Conservation (phyloP, 2,329 filamentous ascomycete species). For the Alternaria dauci region DNA sequence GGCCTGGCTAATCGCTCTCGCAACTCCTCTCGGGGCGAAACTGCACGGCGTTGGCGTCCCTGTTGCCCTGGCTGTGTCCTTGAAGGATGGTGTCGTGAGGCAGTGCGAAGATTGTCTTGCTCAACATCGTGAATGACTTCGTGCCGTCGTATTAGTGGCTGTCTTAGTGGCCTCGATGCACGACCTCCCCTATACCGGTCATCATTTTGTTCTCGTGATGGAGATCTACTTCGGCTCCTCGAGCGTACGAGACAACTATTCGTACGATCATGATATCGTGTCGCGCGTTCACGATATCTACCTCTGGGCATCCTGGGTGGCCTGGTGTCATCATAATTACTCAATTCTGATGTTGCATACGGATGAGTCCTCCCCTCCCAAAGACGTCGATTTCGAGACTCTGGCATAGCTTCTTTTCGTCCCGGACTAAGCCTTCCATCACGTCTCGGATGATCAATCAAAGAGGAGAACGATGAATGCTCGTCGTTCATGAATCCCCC, state of each 20-base stretch:
- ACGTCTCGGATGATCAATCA: background rate
- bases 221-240: background rate
- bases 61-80: background rate
- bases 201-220: background rate
- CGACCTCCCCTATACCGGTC: background rate
- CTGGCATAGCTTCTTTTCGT: background rate
- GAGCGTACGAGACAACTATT: background rate
- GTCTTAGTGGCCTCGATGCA: background rate
- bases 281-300: background rate
- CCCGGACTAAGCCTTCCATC: background rate
- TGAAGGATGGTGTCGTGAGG: background rate
- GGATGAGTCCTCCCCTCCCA: too few species aligned
- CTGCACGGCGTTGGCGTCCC: background rate
- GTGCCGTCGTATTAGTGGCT: background rate
- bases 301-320: background rate
- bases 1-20: background rate
- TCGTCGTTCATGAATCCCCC: background rate
- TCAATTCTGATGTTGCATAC: too few species aligned
- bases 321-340: too few species aligned
- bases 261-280: background rate
- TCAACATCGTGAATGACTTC: background rate
- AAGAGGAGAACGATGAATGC: background rate
- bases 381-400: background rate
- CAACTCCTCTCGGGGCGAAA: background rate
- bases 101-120: background rate